phyloP scores from a whole-genome alignment of 768 basidiomycete species.

The Dendrothele bispora region DNA sequence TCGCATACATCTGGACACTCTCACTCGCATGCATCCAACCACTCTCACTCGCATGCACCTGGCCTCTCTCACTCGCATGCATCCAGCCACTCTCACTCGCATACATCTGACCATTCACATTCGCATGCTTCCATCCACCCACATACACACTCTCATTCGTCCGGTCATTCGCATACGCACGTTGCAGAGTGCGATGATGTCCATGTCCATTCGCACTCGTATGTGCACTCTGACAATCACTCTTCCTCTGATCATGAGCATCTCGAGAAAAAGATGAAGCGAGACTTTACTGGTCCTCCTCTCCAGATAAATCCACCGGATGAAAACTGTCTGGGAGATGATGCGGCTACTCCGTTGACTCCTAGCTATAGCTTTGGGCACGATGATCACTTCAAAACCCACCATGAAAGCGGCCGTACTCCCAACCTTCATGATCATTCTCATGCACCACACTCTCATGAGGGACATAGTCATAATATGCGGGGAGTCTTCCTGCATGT shows the following conservation, averaged over 20 bases:
- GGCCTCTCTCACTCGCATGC: constrained; percentile 19
- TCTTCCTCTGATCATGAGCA: constrained; percentile 21
- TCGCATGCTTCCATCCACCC: constrained; percentile 14
- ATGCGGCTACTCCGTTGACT: constrained; percentile 56
- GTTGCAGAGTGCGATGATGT: constrained; percentile 20
- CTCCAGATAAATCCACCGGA: constrained; percentile 30
- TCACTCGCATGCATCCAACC: constrained; percentile 17
- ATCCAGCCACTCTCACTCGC: constrained; percentile 9
- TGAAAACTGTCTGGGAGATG: constrained; percentile 16
- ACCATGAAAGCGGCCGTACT: constrained; percentile 37
- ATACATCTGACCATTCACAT: constrained; percentile 7
- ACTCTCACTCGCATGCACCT: constrained; percentile 28
- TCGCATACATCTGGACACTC: constrained; percentile 31
- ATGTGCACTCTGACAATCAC: constrained; percentile 13
- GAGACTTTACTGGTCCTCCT: constrained; percentile 40
- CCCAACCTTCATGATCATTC: constrained; percentile 53
- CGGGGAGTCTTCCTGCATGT: constrained; percentile 98
- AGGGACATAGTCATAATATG: constrained; percentile 98
- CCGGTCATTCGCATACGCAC: constrained; percentile 29
- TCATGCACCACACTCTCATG: constrained; percentile 57
- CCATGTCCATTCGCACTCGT: constrained; percentile 27
- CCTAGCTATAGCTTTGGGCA: constrained; percentile 59
- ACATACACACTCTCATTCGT: constrained; percentile 28
- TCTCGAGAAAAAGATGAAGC: constrained; percentile 23
- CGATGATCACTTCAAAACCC: constrained; percentile 49